phyloP scores from a whole-genome alignment of 2,329 filamentous ascomycete species.

The Didymella exigua region DNA sequence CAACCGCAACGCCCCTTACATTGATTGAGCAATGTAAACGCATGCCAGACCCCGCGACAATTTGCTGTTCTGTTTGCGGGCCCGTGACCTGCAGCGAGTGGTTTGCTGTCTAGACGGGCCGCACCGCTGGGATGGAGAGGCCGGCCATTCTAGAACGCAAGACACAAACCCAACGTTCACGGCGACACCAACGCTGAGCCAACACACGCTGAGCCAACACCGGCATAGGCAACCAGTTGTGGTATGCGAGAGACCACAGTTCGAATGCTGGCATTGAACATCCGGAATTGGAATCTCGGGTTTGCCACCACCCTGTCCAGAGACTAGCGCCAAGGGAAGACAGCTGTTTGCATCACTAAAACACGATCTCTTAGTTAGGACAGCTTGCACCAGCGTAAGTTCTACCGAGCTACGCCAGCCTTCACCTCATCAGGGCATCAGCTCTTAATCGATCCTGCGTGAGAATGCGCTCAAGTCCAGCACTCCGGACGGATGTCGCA shows the following conservation, averaged over 20 bases:
- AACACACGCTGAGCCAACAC: neutral
- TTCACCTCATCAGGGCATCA: neutral
- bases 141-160: conserved; percentile 12
- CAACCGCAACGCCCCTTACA: conserved; percentile 13
- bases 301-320: neutral
- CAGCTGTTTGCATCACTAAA: neutral
- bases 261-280: neutral
- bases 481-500: neutral
- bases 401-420: neutral
- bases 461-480: neutral
- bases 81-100: conserved; percentile 10
- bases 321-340: neutral
- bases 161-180: conserved; percentile 13
- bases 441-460: neutral
- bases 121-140: conserved; percentile 13
- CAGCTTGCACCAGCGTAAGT: neutral
- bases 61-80: conserved; percentile 14
- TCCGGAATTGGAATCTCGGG: neutral
- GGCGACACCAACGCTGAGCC: conserved; percentile 7
- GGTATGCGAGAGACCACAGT: neutral
- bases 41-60: conserved; percentile 12
- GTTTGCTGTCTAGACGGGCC: conserved; percentile 9
- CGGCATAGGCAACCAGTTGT: conserved; percentile 5
- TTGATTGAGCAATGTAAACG: conserved; percentile 2
- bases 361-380: neutral